Evolutionary conservation across 108 stramenopile genomes (phyloP).

Genomic region (Cylindrotheca fusiformis): DNA sequence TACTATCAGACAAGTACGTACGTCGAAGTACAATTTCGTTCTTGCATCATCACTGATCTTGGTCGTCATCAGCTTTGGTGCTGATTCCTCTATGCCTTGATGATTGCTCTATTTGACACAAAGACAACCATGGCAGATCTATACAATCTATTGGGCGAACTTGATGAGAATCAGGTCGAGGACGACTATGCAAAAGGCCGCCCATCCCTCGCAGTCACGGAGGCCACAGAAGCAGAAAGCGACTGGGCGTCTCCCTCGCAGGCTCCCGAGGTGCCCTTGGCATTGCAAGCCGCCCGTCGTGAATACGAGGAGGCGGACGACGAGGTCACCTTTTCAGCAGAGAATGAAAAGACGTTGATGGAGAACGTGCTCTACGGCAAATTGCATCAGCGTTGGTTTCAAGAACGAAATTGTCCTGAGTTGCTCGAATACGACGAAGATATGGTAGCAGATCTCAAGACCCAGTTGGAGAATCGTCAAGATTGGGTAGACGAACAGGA

Average conservation of each 20-base stretch:
- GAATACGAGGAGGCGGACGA: conserved; percentile 8
- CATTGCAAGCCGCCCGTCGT: conserved; percentile 9
- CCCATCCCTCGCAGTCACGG: conserved; percentile 9
- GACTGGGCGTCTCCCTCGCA: conserved; percentile 12
- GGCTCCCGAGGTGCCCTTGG: conserved; percentile 3
- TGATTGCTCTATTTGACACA: neutral
- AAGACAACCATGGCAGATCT: conserved; percentile 65
- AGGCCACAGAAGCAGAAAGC: conserved; percentile 2
- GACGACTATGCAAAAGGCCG: conserved; percentile 4
- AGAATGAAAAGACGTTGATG: conserved; percentile 3
- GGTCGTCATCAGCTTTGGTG: no score
- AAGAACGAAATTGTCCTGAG: conserved; percentile 70
- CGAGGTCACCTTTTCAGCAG: neutral
- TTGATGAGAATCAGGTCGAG: conserved; percentile 36
- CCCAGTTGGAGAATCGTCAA: conserved; percentile 52
- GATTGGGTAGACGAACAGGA: conserved; percentile 51
- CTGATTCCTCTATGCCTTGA: no score
- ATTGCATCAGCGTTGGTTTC: conserved; percentile 57
- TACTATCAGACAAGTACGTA: no score
- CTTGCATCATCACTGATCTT: no score
- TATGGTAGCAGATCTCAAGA: conserved; percentile 40
- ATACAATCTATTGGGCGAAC: conserved; percentile 55
- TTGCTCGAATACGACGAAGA: conserved; percentile 53
- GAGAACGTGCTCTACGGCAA: conserved; percentile 54
- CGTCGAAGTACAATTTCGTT: no score